Evolutionary conservation across 139 green algal species (phyloP), one percentile per base, ranked within the genome.

Genomic region (Raphidocelis subcapitata): DNA sequence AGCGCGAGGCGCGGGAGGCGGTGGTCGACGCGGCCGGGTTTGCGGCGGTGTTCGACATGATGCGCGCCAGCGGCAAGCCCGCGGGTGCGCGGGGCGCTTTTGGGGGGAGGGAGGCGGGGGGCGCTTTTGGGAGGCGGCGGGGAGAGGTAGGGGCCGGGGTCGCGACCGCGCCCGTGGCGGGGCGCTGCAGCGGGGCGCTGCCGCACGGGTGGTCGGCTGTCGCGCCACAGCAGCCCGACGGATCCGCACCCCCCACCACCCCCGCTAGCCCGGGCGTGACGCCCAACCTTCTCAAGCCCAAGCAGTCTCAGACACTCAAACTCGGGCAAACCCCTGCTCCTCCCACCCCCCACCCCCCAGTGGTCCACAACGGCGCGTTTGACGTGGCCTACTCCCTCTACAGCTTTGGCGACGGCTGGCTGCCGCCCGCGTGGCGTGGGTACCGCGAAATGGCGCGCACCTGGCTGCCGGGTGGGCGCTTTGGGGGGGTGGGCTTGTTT

Each of bases 321-420:
- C 29, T 16, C 61, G 8, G 21, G 26, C 59, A 41, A 20, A 65
- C 24, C 24, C 26, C 3, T n/a, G 21, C 26, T 44, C 26, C 21
- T n/a, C 24, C 59, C 35, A 4, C 32, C 33, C 15, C 26, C 3
- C 26, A 65, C 26, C 20, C 61, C 8, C 8, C 41, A 49, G 59
- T 65, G n/a, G 70, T 60, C 47, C 70, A 77, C 61, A 77, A 77
- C 47, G 54, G 46, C 46, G 37, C 69, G 41, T 77, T 77, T 70
- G 70, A 77, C 35, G 24, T 81, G 28, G 47, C 62, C 24, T 72
- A 78, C 37, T 41, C 49, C 8, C 52, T 78, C 59, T 67, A 62
- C 63, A 23, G 62, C 51, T 78, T 78, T 72, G 72, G 47, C 0
- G 62, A 78, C 29, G 24, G 26, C 2, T 71, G 49, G 26, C 62